Percentiles rank a stretch among this genome's conserved stretches.
phyloP scores from a whole-genome alignment of 176 grass and related monocot species.

The Eremochloa ophiuroides region DNA sequence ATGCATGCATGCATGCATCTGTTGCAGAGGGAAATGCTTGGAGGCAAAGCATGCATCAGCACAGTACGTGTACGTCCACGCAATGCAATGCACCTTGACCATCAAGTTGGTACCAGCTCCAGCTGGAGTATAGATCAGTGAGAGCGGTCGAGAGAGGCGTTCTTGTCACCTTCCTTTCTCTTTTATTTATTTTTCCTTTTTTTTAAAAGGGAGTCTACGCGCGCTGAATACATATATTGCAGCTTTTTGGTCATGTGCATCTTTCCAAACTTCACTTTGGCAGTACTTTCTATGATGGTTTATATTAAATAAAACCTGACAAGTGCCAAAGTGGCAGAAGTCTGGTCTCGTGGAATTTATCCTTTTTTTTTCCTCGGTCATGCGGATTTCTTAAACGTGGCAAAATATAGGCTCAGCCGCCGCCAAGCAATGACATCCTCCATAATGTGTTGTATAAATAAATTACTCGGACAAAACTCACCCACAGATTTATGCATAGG shows the following conservation, averaged over 20 bases:
- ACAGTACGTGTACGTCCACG: too few relatives aligned
- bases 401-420: conserved; percentile 26
- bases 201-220: not conserved
- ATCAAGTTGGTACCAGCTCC: not conserved
- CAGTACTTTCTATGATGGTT: too few relatives aligned
- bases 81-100: not conserved
- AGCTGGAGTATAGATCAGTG: not conserved
- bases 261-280: not conserved
- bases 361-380: not conserved
- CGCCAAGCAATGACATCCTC: too few relatives aligned
- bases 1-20: too few relatives aligned
- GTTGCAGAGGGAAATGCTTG: not conserved
- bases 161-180: conserved; percentile 2
- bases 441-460: too few relatives aligned
- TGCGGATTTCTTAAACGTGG: not conserved
- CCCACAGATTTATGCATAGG: too few relatives aligned
- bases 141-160: not conserved
- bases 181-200: not conserved
- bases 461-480: too few relatives aligned
- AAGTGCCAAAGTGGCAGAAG: conserved; percentile 17
- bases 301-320: not conserved
- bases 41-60: not conserved
- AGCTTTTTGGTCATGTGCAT: not conserved
- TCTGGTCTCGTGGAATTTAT: not conserved
- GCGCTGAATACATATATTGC: not conserved